A percentile compares a stretch with the other conserved stretches of the same genome.
Evolutionary conservation across 345 rosid genomes (phyloP).

Genomic region (Corchorus capsularis): DNA sequence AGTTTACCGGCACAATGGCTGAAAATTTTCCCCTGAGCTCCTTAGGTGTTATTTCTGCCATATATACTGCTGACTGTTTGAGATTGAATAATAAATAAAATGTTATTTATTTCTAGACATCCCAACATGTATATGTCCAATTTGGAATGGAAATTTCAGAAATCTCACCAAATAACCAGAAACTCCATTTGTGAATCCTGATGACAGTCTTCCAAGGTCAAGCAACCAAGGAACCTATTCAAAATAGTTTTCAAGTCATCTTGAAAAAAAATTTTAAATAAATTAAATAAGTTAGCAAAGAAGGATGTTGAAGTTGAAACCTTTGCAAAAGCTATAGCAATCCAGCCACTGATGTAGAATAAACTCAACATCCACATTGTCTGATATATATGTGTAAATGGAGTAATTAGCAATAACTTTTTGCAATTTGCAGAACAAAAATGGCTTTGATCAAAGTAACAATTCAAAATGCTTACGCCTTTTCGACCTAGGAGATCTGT

Average conservation of each 20-base stretch:
- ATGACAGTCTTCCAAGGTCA: constrained; percentile 43
- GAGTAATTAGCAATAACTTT: no score
- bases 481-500: constrained; percentile 41
- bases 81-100: no score
- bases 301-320: constrained; percentile 29
- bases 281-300: background rate
- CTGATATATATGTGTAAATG: constrained; percentile 22
- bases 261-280: background rate
- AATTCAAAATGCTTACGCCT: constrained; percentile 21
- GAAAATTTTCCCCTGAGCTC: no score
- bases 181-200: constrained; percentile 43
- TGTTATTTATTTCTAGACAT: no score
- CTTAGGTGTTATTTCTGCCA: no score
- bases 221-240: constrained; percentile 20
- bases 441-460: no score
- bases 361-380: constrained; percentile 43
- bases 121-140: no score
- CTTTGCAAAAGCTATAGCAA: constrained; percentile 40
- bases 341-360: constrained; percentile 45
- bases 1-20: no score
- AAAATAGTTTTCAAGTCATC: background rate
- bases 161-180: no score
- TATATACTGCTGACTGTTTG: no score
- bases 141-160: no score
- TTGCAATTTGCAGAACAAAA: no score